phyloP scores from a whole-genome alignment of 1,284 basidiomycete species.

The Leccinum insolens region DNA sequence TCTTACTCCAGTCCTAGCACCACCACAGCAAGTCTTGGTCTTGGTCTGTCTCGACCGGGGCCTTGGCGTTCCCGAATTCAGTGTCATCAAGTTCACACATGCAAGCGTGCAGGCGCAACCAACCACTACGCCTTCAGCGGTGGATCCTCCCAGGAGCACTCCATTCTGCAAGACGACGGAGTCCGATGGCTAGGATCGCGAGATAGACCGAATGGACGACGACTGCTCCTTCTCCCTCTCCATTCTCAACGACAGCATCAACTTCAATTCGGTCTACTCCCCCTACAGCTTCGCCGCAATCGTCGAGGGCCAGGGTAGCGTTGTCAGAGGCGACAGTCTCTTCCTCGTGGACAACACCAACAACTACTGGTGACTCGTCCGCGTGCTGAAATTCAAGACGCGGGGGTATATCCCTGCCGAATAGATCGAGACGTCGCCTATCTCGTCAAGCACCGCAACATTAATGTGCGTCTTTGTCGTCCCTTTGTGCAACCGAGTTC shows the following conservation, averaged over 20 bases:
- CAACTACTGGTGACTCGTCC: slow-evolving; percentile 98
- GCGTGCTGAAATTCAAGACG: slow-evolving; percentile 95
- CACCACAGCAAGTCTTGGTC: too few relatives aligned
- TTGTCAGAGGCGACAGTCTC: slow-evolving; percentile 94
- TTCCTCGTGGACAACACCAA: slow-evolving; percentile 96
- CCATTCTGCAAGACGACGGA: slow-evolving; percentile 71
- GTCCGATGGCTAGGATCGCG: slow-evolving; percentile 65
- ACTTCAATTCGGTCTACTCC: slow-evolving; percentile 89
- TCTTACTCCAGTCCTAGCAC: too few relatives aligned
- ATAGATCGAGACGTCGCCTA: slow-evolving; percentile 98
- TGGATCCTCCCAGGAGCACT: slow-evolving; percentile 67
- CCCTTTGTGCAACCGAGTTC: background rate
- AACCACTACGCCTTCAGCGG: slow-evolving; percentile 37
- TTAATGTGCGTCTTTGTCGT: slow-evolving; percentile 71
- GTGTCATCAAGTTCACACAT: slow-evolving; percentile 40
- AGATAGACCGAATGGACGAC: slow-evolving; percentile 66
- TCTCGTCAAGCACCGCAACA: slow-evolving; percentile 96
- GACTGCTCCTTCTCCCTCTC: slow-evolving; percentile 81
- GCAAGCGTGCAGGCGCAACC: slow-evolving; percentile 58
- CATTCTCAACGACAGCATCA: slow-evolving; percentile 88
- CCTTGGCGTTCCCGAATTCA: too few relatives aligned
- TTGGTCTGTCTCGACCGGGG: too few relatives aligned
- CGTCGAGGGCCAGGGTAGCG: slow-evolving; percentile 95
- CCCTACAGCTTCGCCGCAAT: slow-evolving; percentile 94
- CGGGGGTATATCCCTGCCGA: slow-evolving; percentile 99